Percentiles rank a stretch among this genome's conserved stretches.
Evolutionary conservation across 805 yeast species (phyloP).

Genomic region (Metschnikowia sp.): DNA sequence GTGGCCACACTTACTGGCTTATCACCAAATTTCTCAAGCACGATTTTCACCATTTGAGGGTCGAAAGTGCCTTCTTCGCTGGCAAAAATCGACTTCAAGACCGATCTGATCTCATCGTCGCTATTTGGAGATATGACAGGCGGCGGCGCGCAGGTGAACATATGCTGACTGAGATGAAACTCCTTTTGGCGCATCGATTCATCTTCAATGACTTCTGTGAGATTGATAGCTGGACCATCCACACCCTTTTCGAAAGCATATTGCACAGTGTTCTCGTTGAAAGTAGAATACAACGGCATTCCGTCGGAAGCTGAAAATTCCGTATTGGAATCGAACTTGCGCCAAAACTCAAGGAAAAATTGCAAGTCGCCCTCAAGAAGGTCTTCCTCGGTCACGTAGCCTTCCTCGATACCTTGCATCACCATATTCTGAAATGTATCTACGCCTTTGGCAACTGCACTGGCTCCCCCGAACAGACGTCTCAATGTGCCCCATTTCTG

Average conservation of each 20-base stretch:
- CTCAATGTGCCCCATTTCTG: constrained; percentile 72
- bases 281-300: constrained; percentile 38
- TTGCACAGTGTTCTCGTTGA: constrained; percentile 46
- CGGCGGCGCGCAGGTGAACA: constrained; percentile 38
- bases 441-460: constrained; percentile 57
- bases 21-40: constrained; percentile 47
- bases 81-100: constrained; percentile 55
- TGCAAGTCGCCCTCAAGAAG: constrained; percentile 49
- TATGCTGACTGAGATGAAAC: constrained; percentile 42
- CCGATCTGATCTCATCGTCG: constrained; percentile 37
- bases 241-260: constrained; percentile 36
- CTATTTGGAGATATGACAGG: constrained; percentile 1
- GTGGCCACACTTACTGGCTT: constrained; percentile 49
- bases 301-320: constrained; percentile 26
- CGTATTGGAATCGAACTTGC: constrained; percentile 41
- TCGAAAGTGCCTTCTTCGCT: constrained; percentile 49
- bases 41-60: constrained; percentile 40
- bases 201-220: constrained; percentile 46
- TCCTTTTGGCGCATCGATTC: constrained; percentile 74
- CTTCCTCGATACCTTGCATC: constrained; percentile 54
- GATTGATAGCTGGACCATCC: constrained; percentile 4
- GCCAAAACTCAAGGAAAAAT: constrained; percentile 64
- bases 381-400: constrained; percentile 46
- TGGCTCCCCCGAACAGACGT: constrained; percentile 41
- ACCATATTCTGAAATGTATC: constrained; percentile 69